Evolutionary conservation across 1,139 yeast species (phyloP).

Genomic region (Taiozyma onychis): DNA sequence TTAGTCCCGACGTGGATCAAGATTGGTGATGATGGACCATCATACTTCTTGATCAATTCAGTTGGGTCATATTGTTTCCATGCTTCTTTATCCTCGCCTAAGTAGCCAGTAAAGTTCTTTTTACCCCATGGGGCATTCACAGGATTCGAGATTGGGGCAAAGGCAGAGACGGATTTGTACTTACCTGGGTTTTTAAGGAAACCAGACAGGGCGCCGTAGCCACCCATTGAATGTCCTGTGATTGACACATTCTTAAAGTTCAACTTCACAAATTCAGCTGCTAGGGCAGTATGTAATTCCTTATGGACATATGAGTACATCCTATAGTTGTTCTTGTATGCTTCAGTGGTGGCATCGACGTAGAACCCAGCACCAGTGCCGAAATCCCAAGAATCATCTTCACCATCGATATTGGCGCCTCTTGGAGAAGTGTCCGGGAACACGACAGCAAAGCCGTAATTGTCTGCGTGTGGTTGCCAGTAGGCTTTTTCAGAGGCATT

Average conservation of each 20-base stretch:
- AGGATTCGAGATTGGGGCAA: conserved; percentile 88
- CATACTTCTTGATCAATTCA: conserved; percentile 52
- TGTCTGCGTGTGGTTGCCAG: conserved; percentile 74
- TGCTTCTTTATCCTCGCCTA: conserved; percentile 49
- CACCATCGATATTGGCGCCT: conserved; percentile 80
- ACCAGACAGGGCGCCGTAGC: conserved; percentile 84
- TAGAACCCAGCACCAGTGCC: conserved; percentile 97
- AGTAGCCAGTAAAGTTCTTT: conserved; percentile 74
- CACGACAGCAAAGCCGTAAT: conserved; percentile 79
- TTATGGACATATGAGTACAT: conserved; percentile 82
- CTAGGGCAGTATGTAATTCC: conserved; percentile 57
- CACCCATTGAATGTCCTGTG: conserved; percentile 98
- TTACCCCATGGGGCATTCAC: conserved; percentile 76
- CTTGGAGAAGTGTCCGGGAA: conserved; percentile 98
- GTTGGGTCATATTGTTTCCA: conserved; percentile 86
- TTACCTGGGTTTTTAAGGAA: conserved; percentile 67
- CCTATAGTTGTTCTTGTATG: conserved; percentile 67
- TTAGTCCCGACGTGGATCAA: conserved; percentile 79
- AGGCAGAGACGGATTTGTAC: conserved; percentile 83
- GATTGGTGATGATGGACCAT: conserved; percentile 37
- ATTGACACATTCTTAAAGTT: conserved; percentile 61
- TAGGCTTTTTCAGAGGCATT: conserved; percentile 95
- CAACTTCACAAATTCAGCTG: conserved; percentile 41
- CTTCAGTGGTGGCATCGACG: conserved; percentile 71
- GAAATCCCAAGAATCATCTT: conserved; percentile 81